A percentile compares a stretch with the other conserved stretches of the same genome.
Evolutionary conservation across 805 yeast genomes (phyloP).

Genomic region (Cyberlindnera mycetangii): DNA sequence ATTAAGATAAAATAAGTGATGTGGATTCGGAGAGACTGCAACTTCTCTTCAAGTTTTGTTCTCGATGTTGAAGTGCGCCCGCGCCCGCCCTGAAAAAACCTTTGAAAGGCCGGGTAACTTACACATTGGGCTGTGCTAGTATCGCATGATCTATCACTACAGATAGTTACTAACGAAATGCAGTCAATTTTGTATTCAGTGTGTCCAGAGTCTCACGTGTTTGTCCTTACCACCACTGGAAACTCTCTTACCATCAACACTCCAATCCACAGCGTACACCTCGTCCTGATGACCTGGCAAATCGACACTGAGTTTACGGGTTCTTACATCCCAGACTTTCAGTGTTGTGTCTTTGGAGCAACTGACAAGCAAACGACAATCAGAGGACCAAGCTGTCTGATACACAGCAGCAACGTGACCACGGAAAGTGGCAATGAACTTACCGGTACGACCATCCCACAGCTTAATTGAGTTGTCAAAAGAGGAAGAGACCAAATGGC

Average conservation of each 20-base stretch:
- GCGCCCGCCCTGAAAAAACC: neutral
- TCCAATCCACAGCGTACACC: slow-evolving; percentile 97
- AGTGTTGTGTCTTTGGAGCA: slow-evolving; percentile 95
- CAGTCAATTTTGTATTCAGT: slow-evolving; percentile 30
- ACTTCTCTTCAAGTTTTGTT: neutral
- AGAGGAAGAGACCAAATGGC: slow-evolving; percentile 85
- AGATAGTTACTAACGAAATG: no score
- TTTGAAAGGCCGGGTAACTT: neutral
- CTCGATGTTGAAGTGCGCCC: neutral
- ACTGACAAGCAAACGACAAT: slow-evolving; percentile 84
- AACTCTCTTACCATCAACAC: slow-evolving; percentile 88
- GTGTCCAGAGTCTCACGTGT: slow-evolving; percentile 92
- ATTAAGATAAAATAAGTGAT: no score
- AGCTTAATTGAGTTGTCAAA: slow-evolving; percentile 93
- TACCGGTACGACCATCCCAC: slow-evolving; percentile 95
- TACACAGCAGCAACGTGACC: slow-evolving; percentile 98
- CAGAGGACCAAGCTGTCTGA: slow-evolving; percentile 97
- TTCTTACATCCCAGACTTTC: slow-evolving; percentile 93
- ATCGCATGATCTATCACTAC: no score
- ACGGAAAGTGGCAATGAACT: slow-evolving; percentile 82
- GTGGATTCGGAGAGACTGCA: no score
- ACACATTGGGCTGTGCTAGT: no score
- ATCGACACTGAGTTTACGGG: slow-evolving; percentile 80
- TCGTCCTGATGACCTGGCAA: slow-evolving; percentile 96
- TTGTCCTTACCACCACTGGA: slow-evolving; percentile 99